phyloP scores from a whole-genome alignment of 345 rosid species.

The Capsella bursapastoris region DNA sequence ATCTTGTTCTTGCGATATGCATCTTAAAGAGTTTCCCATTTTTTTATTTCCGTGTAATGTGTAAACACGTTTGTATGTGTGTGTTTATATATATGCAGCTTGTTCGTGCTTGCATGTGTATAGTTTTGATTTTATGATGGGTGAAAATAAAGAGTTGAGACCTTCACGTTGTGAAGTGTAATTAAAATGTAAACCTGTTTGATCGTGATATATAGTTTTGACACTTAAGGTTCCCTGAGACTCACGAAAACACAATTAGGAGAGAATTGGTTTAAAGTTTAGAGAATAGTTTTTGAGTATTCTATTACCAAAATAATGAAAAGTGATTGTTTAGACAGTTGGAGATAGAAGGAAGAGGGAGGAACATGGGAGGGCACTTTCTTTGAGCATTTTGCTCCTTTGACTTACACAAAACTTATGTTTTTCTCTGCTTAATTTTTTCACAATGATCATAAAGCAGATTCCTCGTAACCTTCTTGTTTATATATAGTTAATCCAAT shows the following conservation, averaged over 20 bases:
- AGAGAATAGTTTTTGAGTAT: not conserved
- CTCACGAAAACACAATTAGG: not conserved
- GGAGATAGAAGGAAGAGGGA: conserved; percentile 31
- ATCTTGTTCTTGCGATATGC: conserved; percentile 49
- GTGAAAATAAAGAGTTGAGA: conserved; percentile 45
- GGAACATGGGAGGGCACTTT: conserved; percentile 46
- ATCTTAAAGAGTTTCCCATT: conserved; percentile 47
- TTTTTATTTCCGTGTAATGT: not conserved
- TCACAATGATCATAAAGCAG: not conserved
- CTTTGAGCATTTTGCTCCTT: conserved; percentile 35
- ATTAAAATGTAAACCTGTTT: conserved; percentile 25
- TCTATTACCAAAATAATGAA: conserved; percentile 12
- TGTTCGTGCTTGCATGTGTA: conserved; percentile 46
- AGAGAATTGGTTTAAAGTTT: not conserved
- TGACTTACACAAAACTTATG: conserved; percentile 31
- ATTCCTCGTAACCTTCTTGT: not conserved
- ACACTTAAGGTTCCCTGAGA: conserved; percentile 19
- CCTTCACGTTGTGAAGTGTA: conserved; percentile 44
- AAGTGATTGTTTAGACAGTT: conserved; percentile 26
- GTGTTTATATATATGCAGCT: conserved; percentile 24
- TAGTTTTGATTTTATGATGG: conserved; percentile 13
- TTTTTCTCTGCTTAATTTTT: conserved; percentile 13
- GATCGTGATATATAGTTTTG: conserved; percentile 27
- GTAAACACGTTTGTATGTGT: conserved; percentile 31
- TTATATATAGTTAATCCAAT: too few relatives aligned